Conservation (phyloP, 2,329 filamentous ascomycete species). For the Fusarium tjaetaba region DNA sequence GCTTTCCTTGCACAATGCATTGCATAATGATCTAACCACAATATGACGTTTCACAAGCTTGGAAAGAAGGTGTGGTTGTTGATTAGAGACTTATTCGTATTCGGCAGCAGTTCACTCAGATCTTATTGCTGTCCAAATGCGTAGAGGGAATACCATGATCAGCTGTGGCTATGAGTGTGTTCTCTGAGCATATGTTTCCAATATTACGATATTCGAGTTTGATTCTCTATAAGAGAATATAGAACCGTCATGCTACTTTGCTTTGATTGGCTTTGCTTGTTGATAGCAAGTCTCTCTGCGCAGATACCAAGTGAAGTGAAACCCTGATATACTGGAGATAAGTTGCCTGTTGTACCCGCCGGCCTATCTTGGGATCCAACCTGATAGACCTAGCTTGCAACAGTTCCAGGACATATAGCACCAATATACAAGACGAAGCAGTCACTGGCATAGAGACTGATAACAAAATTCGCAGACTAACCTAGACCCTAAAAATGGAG, state of each 20-base stretch:
- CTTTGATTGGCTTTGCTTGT: background rate
- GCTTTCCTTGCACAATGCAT: background rate
- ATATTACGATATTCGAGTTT: background rate
- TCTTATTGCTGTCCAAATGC: background rate
- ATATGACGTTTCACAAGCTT: constrained; percentile 24
- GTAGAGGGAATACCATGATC: background rate
- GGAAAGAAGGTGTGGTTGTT: constrained; percentile 14
- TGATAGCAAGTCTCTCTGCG: background rate
- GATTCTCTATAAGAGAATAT: too few species aligned
- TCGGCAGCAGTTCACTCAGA: constrained; percentile 9
- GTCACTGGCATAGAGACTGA: background rate
- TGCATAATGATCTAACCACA: constrained; percentile 8
- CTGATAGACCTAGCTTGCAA: background rate
- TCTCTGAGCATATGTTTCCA: background rate
- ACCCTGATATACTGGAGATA: too few species aligned
- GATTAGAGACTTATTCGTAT: constrained; percentile 37
- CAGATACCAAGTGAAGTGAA: background rate
- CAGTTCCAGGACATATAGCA: background rate
- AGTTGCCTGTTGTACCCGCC: too few species aligned
- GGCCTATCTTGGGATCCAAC: background rate
- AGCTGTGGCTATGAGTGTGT: background rate
- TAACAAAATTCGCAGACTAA: background rate
- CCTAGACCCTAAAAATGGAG: background rate
- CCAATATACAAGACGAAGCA: background rate
- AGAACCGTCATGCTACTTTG: background rate